phyloP scores from a whole-genome alignment of 2,329 filamentous ascomycete genomes.

The Exophiala oligosperma region DNA sequence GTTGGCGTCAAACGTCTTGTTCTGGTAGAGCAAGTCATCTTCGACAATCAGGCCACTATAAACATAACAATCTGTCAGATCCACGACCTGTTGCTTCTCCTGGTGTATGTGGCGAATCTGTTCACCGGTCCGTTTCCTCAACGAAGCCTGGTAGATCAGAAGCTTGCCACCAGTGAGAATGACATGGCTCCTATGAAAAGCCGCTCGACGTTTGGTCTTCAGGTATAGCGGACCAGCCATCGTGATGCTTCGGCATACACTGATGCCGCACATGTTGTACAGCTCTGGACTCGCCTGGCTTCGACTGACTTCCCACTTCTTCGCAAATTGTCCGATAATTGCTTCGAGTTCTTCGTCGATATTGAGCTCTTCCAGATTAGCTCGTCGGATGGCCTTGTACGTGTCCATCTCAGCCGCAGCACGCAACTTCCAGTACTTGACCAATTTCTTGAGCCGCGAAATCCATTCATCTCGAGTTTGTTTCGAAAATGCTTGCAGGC shows the following conservation, averaged over 20 bases:
- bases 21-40: constrained; percentile 54
- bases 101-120: constrained; percentile 62
- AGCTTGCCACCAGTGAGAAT: constrained; percentile 62
- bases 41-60: constrained; percentile 65
- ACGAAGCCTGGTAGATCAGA: constrained; percentile 61
- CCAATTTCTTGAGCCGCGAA: constrained; percentile 55
- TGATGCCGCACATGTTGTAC: constrained; percentile 69
- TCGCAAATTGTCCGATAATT: constrained; percentile 63
- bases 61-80: constrained; percentile 64
- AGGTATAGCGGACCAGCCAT: constrained; percentile 64
- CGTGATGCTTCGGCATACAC: constrained; percentile 61
- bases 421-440: constrained; percentile 63
- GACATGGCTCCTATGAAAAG: constrained; percentile 62
- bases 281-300: constrained; percentile 62
- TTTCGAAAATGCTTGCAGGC: constrained; percentile 60
- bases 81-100: constrained; percentile 58
- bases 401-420: constrained; percentile 57
- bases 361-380: constrained; percentile 60
- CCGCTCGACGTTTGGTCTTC: constrained; percentile 62
- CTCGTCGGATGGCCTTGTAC: constrained; percentile 56
- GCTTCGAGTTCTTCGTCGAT: constrained; percentile 68
- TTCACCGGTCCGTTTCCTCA: constrained; percentile 56
- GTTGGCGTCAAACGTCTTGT: constrained; percentile 32
- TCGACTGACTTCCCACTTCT: constrained; percentile 68
- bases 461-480: constrained; percentile 63